Percentiles rank a stretch among this genome's conserved stretches.
Conservation (phyloP, 768 basidiomycete species). For the Collybia mongolica region DNA sequence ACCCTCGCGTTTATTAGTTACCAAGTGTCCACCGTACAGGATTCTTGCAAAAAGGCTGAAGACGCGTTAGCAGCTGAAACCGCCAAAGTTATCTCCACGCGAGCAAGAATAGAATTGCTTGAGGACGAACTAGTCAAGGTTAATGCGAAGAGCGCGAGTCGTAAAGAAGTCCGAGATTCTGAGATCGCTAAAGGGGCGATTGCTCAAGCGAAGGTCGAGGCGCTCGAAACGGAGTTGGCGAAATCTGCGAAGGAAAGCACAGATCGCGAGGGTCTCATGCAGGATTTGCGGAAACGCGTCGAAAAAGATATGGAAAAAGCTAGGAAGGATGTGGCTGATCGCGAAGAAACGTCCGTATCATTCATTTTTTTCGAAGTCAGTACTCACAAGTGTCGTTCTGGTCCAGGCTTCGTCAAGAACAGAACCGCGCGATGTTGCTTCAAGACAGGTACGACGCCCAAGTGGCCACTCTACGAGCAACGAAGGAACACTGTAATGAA, state of each 20-base stretch:
- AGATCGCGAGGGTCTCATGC: neutral
- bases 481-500: conserved; percentile 29
- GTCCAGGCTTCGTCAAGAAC: conserved; percentile 1
- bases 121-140: too few relatives aligned
- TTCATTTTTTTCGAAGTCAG: too few relatives aligned
- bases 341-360: neutral
- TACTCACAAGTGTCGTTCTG: neutral
- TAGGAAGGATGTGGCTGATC: neutral
- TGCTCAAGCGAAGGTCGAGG: neutral
- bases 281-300: conserved; percentile 20
- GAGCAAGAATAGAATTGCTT: too few relatives aligned
- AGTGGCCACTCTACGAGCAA: conserved; percentile 35
- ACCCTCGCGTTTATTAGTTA: neutral
- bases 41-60: conserved; percentile 18
- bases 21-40: conserved; percentile 3
- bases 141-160: neutral
- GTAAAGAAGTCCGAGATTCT: neutral
- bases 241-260: neutral
- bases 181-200: neutral
- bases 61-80: neutral
- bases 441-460: conserved; percentile 41
- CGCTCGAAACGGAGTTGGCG: neutral
- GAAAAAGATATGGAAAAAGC: conserved; percentile 3
- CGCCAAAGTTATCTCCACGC: neutral
- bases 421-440: conserved; percentile 11